phyloP scores from a whole-genome alignment of 192 early-diverging fungal species.

The Podila epicladia region DNA sequence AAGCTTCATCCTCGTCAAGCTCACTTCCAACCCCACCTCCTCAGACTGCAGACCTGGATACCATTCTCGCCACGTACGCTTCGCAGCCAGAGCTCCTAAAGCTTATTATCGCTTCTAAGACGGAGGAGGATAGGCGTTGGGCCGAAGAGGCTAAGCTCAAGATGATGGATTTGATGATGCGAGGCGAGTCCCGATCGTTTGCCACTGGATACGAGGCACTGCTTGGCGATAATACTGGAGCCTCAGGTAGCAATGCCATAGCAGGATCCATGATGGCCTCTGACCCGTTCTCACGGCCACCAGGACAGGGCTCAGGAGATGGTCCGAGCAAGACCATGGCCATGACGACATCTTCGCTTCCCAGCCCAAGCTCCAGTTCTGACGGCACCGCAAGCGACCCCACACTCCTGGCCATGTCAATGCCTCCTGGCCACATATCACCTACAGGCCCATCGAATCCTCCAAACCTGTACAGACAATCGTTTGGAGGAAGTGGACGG shows the following conservation, averaged over 20 bases:
- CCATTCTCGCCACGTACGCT: conserved; percentile 56
- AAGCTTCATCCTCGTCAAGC: neutral
- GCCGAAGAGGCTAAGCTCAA: conserved; percentile 65
- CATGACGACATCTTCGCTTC: neutral
- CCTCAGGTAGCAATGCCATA: conserved; percentile 1
- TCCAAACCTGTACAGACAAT: neutral
- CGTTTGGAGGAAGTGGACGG: neutral
- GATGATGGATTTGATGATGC: conserved; percentile 57
- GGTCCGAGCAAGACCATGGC: too few species aligned
- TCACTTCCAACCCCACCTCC: conserved; percentile 19
- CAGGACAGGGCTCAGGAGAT: too few species aligned
- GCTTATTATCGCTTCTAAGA: conserved; percentile 61
- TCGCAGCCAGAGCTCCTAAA: conserved; percentile 63
- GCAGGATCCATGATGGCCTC: neutral
- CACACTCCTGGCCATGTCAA: neutral
- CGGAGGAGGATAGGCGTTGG: conserved; percentile 65
- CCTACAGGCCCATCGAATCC: neutral
- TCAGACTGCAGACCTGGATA: conserved; percentile 56
- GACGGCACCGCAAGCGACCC: neutral
- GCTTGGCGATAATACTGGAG: conserved; percentile 1
- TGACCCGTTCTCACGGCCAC: too few species aligned
- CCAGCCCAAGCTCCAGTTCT: neutral
- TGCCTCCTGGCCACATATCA: conserved; percentile 2
- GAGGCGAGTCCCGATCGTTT: conserved; percentile 34
- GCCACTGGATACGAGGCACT: conserved; percentile 34